A percentile compares a stretch with the other conserved stretches of the same genome.
Evolutionary conservation across 768 basidiomycete species (phyloP).

Genomic region (Clitopilus hobsonii): DNA sequence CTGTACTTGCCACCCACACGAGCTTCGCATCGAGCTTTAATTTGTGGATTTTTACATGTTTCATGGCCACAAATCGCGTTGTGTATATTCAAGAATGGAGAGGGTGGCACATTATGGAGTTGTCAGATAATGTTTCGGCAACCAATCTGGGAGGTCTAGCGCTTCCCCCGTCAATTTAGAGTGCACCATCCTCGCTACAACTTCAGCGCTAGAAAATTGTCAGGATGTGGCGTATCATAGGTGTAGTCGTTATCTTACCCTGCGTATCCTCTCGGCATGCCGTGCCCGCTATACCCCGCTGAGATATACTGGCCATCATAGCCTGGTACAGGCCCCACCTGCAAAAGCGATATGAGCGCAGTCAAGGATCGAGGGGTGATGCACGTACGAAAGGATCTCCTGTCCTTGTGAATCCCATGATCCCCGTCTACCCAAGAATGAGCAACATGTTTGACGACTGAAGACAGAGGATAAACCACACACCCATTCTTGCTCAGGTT

Average conservation of each 20-base stretch:
- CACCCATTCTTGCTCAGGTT: conserved; percentile 83
- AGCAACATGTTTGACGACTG: background rate
- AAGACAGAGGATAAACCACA: conserved; percentile 14
- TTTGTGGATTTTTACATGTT: too few species aligned
- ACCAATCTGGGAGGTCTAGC: conserved; percentile 58
- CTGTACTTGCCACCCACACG: too few species aligned
- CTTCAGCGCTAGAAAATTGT: conserved; percentile 47
- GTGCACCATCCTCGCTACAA: conserved; percentile 51
- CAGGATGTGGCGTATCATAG: background rate
- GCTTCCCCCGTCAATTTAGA: conserved; percentile 36
- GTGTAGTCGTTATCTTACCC: conserved; percentile 40
- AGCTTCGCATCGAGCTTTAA: too few species aligned
- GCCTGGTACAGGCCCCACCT: conserved; percentile 59
- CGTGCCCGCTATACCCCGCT: conserved; percentile 74
- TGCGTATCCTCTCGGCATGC: conserved; percentile 73
- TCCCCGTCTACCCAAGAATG: conserved; percentile 55
- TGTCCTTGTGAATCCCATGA: conserved; percentile 68
- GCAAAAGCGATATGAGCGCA: background rate
- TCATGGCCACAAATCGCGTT: too few species aligned
- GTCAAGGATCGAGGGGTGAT: background rate
- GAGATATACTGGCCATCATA: conserved; percentile 64
- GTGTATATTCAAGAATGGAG: too few species aligned
- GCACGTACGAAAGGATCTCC: conserved; percentile 64
- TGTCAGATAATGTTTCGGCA: conserved; percentile 53
- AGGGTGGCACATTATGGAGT: background rate